These are phyloP conservation scores for Tremella yokohamensis DNA, from an alignment of 768 basidiomycete genomes.

Conservation along the genomic window DNA sequence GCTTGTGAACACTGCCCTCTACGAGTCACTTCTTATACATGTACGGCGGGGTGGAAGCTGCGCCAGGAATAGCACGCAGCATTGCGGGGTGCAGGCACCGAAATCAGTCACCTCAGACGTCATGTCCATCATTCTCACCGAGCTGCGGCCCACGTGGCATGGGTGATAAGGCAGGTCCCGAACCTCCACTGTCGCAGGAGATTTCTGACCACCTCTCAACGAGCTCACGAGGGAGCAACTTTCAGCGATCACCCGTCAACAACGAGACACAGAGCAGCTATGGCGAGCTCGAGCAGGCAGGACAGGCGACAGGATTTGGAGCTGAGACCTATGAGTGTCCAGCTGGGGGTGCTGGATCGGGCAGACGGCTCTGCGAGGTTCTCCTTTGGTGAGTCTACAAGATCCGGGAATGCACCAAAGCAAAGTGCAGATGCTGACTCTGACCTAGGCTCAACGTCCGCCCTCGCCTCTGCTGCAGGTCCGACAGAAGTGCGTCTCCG, in stretches of 20 bases:
- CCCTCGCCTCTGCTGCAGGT: constrained; percentile 51
- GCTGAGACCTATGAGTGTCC: constrained; percentile 37
- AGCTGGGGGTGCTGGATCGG: constrained; percentile 46
- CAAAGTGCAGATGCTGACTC: background rate
- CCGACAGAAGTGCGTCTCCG: constrained; percentile 53
- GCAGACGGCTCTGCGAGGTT: constrained; percentile 53
- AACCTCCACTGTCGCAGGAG: background rate
- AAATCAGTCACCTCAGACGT: no score
- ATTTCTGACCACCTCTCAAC: background rate
- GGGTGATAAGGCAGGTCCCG: no score
- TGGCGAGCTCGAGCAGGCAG: background rate
- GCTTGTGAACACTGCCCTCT: no score
- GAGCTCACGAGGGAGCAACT: background rate
- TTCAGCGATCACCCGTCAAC: no score
- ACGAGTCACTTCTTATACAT: no score
- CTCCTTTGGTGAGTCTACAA: constrained; percentile 43
- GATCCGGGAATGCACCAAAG: no score
- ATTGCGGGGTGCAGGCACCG: no score
- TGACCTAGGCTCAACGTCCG: constrained; percentile 44
- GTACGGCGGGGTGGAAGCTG: no score
- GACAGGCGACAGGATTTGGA: constrained; percentile 38
- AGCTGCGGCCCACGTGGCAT: no score
- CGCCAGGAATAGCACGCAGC: no score
- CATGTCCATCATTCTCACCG: no score
- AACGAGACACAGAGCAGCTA: no score